A percentile compares a stretch with the other conserved stretches of the same genome.
Conservation (phyloP, 2,329 filamentous ascomycete species). For the Colletotrichum sublineola region DNA sequence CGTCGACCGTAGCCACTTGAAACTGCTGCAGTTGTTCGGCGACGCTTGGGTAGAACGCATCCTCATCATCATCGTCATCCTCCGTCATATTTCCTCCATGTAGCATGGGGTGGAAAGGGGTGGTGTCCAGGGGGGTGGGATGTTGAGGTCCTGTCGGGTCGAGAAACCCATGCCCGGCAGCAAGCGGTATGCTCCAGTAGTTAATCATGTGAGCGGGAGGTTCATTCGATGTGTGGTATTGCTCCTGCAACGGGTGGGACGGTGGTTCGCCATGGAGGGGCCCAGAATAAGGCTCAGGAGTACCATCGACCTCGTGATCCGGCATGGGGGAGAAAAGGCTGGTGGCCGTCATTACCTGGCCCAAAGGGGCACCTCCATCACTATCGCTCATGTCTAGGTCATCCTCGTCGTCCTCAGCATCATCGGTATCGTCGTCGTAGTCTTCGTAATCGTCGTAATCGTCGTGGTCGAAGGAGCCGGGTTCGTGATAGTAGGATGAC, state of each 20-base stretch:
- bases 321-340: constrained; percentile 33
- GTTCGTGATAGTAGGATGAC: constrained; percentile 34
- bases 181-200: constrained; percentile 29
- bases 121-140: constrained; percentile 37
- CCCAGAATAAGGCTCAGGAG: constrained; percentile 16
- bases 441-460: constrained; percentile 32
- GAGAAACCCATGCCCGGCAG: constrained; percentile 12
- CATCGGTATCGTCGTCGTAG: constrained; percentile 32
- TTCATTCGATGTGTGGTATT: constrained; percentile 8
- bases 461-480: constrained; percentile 20
- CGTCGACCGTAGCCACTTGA: constrained; percentile 21
- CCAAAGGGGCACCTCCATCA: constrained; percentile 49
- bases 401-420: constrained; percentile 40
- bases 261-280: not conserved
- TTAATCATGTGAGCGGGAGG: constrained; percentile 31
- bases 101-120: constrained; percentile 38
- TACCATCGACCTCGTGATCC: constrained; percentile 17
- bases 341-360: constrained; percentile 31
- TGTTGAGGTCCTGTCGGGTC: constrained; percentile 26
- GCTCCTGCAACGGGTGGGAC: constrained; percentile 1
- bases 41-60: constrained; percentile 21
- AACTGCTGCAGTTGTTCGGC: constrained; percentile 32
- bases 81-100: constrained; percentile 27
- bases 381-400: constrained; percentile 53
- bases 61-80: constrained; percentile 28